Evolutionary conservation across 495 filamentous ascomycete species (phyloP), one percentile per base, ranked within the genome.

Genomic region (Hypoxylon intermedium): DNA sequence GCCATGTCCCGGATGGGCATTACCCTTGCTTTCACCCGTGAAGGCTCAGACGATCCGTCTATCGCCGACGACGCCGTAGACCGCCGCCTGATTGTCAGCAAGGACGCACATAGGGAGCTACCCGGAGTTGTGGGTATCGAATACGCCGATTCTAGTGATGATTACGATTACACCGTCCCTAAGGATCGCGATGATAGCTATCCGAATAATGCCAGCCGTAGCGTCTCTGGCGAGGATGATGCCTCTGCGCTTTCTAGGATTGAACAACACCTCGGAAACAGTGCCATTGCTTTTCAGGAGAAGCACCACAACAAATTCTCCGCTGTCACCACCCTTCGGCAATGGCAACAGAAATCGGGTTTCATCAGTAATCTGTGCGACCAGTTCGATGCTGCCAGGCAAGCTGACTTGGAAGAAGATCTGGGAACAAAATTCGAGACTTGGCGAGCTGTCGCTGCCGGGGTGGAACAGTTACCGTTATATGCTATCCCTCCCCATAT

Each of bases 1-100:
- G 61, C 87, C 41, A 79, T 94, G 60, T 78, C 79, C 30, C 76
- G 80, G 48, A 79, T 88, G 77, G 87, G 85, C 30, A 90, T 93
- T 59, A 79, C 85, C 28, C 77, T 92, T 2, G 54, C 41, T 13
- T 34, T 23, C 12, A 58, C 44, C 40, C 13, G 15, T 12, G 15
- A 18, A 5, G 36, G 18, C 36, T 19, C 50, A 6, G 65, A 67
- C 20, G 42, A 45, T 11, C 13, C 33, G 21, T 52, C 46, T 33
- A 38, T 48, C 31, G 49, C 30, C 13, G 26, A 33, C 18, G 54
- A 55, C 28, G 34, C 40, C 15, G 48, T 18, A 21, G 46, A 57
- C 37, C 37, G 6, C 23, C 50, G 18, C 20, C 20, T 24, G 31
- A 40, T 50, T 3, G 33, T 36, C 9, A 26, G 41, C 2, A 58